These are phyloP conservation scores for Aspergillus nidulans DNA, from an alignment of 495 filamentous ascomycete genomes.

Conservation along the genomic window DNA sequence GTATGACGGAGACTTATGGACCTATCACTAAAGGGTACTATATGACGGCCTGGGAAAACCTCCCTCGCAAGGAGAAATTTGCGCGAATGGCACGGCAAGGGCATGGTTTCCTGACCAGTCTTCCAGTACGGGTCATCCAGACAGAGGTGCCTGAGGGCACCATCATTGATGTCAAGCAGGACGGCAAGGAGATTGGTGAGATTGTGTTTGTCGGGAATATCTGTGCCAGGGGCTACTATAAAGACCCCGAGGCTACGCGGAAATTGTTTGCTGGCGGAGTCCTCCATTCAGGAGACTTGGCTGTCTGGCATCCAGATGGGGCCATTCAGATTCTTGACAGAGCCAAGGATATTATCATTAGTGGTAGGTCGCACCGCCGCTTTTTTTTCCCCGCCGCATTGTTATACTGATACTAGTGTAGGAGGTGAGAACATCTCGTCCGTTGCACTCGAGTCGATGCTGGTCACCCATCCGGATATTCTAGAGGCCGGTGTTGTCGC, in stretches of 20 bases:
- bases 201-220: slow-evolving; percentile 90
- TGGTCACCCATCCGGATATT: slow-evolving; percentile 83
- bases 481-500: slow-evolving; percentile 89
- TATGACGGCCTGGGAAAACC: slow-evolving; percentile 72
- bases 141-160: slow-evolving; percentile 61
- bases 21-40: slow-evolving; percentile 93
- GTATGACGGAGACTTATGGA: slow-evolving; percentile 92
- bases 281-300: slow-evolving; percentile 84
- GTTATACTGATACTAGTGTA: slow-evolving; percentile 23
- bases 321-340: slow-evolving; percentile 88
- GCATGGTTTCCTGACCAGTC: slow-evolving; percentile 85
- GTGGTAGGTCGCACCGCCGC: slow-evolving; percentile 52
- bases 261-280: slow-evolving; percentile 88
- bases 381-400: background rate
- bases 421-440: slow-evolving; percentile 97
- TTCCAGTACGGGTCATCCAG: slow-evolving; percentile 80
- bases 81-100: slow-evolving; percentile 84
- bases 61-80: slow-evolving; percentile 71
- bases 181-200: slow-evolving; percentile 91
- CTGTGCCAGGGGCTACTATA: slow-evolving; percentile 86
- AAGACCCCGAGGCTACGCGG: slow-evolving; percentile 78
- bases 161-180: slow-evolving; percentile 68
- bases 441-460: slow-evolving; percentile 85
- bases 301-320: slow-evolving; percentile 87
- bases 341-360: slow-evolving; percentile 97